Base-by-base conservation (phyloP, 225 moss, liverwort and hornwort genomes). In the Antitrichia curtipendula region DNA sequence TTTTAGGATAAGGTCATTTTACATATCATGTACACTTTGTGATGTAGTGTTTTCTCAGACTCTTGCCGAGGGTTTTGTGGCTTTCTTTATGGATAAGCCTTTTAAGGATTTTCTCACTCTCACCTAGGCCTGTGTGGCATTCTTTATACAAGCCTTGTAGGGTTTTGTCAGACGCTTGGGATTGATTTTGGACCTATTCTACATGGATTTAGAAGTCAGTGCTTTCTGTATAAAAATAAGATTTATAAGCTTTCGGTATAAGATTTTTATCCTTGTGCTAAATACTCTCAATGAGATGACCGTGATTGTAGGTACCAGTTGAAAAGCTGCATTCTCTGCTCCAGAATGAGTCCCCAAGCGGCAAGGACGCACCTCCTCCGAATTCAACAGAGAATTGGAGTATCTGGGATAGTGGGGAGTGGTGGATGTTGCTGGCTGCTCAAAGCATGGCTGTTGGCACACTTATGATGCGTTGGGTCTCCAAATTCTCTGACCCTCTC, bases 341-440 rank as follows among this genome's bases (percentile, higher is more conserved):
- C 75, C 84, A 54, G 9, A 68, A 84, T 32, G 58, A 84, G 58
- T 49, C 79, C 34, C 52, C 78, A 49, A 75, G 63, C 25, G 52
- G 77, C 77, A 86, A 65, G 36, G 69, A 83, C 83, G 63, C 81
- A 19, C 49, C 79, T 68, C 82, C 77, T 8, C 36, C 71, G 24
- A 64, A 75, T 60, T 88, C 73, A 76, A 83, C 59, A 10, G 85
- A 82, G 88, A 83, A 81, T 58, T 94, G 90, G 91, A 91, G 85
- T 89, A 69, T 92, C 31, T 98, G 96, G 98, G 94, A 98, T 58
- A 92, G 97, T 77, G 98, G 96, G 38, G 95, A 95, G 89, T 98
- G 97, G 97, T 97, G 98, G 95, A 97, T 98, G 98, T 92, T 98
- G 60, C 91, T 96, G 86, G 93, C 97, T 69, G 97, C 98, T 38